Percentiles rank a stretch among this genome's conserved stretches.
Evolutionary conservation across 345 rosid genomes (phyloP).

Genomic region (Boechera stricta): DNA sequence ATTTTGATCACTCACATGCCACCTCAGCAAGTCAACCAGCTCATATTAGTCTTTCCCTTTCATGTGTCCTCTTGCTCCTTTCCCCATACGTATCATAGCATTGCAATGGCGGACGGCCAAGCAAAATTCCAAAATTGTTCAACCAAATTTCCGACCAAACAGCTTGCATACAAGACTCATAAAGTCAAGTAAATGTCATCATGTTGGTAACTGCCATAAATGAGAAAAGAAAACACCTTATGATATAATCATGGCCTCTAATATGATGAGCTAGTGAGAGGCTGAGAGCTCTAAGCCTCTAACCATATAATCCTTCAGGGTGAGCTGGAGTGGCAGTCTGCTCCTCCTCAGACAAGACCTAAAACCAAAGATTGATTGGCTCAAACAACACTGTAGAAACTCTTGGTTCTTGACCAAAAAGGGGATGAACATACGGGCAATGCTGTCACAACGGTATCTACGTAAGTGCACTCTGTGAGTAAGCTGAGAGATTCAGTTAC

Average conservation of each 20-base stretch:
- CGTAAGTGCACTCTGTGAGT: slow-evolving; percentile 62
- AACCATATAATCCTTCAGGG: slow-evolving; percentile 85
- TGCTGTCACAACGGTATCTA: slow-evolving; percentile 71
- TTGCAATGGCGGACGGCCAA: slow-evolving; percentile 94
- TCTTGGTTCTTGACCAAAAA: neutral
- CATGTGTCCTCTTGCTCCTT: too few relatives aligned
- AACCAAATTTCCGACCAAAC: slow-evolving; percentile 81
- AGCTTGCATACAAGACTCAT: slow-evolving; percentile 68
- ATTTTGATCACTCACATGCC: too few relatives aligned
- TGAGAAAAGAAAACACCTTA: too few relatives aligned
- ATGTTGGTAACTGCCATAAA: neutral
- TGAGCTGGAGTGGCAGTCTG: slow-evolving; percentile 91
- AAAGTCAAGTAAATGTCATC: slow-evolving; percentile 8
- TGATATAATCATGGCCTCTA: too few relatives aligned
- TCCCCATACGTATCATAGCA: slow-evolving; percentile 40
- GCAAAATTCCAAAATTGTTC: slow-evolving; percentile 95
- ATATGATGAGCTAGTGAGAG: neutral
- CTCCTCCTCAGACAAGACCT: slow-evolving; percentile 91
- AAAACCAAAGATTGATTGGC: slow-evolving; percentile 16
- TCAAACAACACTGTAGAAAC: neutral
- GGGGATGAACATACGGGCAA: slow-evolving; percentile 63
- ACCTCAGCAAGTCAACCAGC: too few relatives aligned
- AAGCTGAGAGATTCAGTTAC: slow-evolving; percentile 66
- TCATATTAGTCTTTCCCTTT: too few relatives aligned
- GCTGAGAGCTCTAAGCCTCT: neutral